A percentile compares a stretch with the other conserved stretches of the same genome.
phyloP scores from a whole-genome alignment of 495 filamentous ascomycete species.

The Neurospora tetraspora region DNA sequence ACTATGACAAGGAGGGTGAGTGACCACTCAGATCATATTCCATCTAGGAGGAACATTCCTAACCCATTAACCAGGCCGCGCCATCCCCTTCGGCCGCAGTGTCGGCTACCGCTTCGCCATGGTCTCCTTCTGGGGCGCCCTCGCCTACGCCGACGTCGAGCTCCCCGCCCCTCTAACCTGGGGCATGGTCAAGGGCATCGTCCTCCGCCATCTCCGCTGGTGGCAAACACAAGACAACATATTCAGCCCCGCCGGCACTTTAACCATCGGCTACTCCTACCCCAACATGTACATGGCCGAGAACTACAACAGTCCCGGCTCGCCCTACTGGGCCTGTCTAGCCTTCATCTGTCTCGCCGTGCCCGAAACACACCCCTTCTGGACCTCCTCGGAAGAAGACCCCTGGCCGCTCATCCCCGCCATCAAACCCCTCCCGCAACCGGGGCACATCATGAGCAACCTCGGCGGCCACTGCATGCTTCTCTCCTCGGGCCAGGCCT shows the following conservation, averaged over 20 bases:
- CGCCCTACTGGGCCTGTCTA: constrained; percentile 65
- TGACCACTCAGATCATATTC: neutral
- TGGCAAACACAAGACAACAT: constrained; percentile 67
- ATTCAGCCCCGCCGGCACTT: constrained; percentile 60
- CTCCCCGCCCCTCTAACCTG: constrained; percentile 59
- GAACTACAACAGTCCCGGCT: constrained; percentile 70
- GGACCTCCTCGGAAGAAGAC: constrained; percentile 55
- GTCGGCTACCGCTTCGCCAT: constrained; percentile 75
- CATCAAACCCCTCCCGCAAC: constrained; percentile 50
- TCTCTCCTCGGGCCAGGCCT: constrained; percentile 64
- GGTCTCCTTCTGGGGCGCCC: constrained; percentile 70
- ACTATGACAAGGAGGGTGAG: constrained; percentile 56
- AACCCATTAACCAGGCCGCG: constrained; percentile 28
- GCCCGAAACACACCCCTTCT: constrained; percentile 61
- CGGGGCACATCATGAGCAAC: constrained; percentile 56
- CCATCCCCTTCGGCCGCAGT: constrained; percentile 66
- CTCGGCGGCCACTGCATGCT: constrained; percentile 60
- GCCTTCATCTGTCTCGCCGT: constrained; percentile 64
- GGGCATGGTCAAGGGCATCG: constrained; percentile 68
- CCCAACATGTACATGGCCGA: constrained; percentile 70
- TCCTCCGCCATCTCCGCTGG: constrained; percentile 65
- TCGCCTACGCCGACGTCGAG: constrained; percentile 65
- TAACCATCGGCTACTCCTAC: constrained; percentile 69
- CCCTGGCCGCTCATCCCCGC: constrained; percentile 43
- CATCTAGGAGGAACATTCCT: neutral